phyloP scores from a whole-genome alignment of 257 asterid genomes.

The Mitragyna speciosa region DNA sequence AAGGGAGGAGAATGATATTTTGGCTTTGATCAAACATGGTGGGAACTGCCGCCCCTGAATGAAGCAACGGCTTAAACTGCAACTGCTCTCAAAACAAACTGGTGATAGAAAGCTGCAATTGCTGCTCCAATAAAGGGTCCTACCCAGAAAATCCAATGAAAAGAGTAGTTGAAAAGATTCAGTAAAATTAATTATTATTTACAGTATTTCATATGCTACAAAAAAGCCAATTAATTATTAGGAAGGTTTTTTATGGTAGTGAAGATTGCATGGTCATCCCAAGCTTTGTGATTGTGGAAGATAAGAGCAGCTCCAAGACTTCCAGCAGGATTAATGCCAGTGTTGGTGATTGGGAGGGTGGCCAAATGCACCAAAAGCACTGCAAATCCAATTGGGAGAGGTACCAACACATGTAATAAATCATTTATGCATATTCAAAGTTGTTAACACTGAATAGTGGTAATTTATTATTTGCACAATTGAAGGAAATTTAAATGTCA shows the following conservation, averaged over 20 bases:
- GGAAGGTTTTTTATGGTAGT: no score
- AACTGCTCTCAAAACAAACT: slow-evolving; percentile 39
- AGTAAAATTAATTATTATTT: not conserved
- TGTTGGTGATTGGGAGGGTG: slow-evolving; percentile 40
- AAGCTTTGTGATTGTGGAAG: slow-evolving; percentile 25
- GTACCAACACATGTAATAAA: slow-evolving; percentile 29
- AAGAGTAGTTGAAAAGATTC: not conserved
- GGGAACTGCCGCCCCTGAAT: slow-evolving; percentile 22
- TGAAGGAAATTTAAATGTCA: not conserved
- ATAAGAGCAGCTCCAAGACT: slow-evolving; percentile 42
- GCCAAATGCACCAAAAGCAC: slow-evolving; percentile 46
- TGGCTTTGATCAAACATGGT: not conserved
- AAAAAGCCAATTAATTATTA: not conserved
- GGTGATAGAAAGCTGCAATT: slow-evolving; percentile 43
- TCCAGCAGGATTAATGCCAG: slow-evolving; percentile 46
- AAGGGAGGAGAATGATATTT: no score
- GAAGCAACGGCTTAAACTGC: slow-evolving; percentile 39
- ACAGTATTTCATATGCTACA: not conserved
- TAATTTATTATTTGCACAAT: not conserved
- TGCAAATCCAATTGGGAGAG: slow-evolving; percentile 47
- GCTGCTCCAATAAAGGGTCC: slow-evolving; percentile 54
- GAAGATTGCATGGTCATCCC: slow-evolving; percentile 37
- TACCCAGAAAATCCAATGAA: slow-evolving; percentile 49
- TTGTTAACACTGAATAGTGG: not conserved
- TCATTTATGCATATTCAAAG: not conserved